Base-by-base conservation (phyloP, 768 basidiomycete genomes). In the Agaricus sinodeliciosus region DNA sequence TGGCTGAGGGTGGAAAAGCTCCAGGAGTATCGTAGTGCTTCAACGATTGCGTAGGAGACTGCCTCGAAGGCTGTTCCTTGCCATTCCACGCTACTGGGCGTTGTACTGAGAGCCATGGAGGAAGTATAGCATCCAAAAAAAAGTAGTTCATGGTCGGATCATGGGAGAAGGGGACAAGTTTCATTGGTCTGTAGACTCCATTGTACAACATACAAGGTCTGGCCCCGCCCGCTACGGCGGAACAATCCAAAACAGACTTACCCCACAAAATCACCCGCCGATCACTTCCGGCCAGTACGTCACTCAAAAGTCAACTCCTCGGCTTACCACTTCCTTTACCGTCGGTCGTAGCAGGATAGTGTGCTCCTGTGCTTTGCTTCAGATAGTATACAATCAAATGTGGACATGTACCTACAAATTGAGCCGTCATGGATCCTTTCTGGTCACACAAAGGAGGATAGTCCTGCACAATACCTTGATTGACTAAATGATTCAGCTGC, bases 391-490 rank as follows among this genome's bases (percentile, higher is more conserved):
- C 43, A 40, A 35, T 13, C 44, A 28, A 51, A 11, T 58, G 9
- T 31, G 43, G 51, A 41, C 31, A 45, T 35, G 35, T 44, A 72
- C 83, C 57, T 60, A 90, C 87, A 66, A 87, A 89, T 73, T 97
- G 95, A 9, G 95, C 95, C 0, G 94, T 96, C 91, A 94, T 96
- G 1, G 85, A 81, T 37, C 84, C 94, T 47, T 71, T 73, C 49
- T 82, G 79, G 66, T 98, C 96, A 59, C 83, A 87, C 35, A 99
- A 73, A 0, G 96, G 96, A 9, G 92, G 96, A 66, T 98, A 97
- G 57, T 87, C 90, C 58, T 85, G 81, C 2, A 99, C 93, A 49
- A 97, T 82, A 1, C 86, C 88, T 68, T 93, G 87, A 40, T 78
- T 71, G 25, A 99, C 96, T 6, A 98, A 76, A 58, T 95, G 82